Evolutionary conservation across 2,329 filamentous ascomycete genomes (phyloP), one percentile per base, ranked within the genome.

Genomic region (Ceratocystis ficicola): DNA sequence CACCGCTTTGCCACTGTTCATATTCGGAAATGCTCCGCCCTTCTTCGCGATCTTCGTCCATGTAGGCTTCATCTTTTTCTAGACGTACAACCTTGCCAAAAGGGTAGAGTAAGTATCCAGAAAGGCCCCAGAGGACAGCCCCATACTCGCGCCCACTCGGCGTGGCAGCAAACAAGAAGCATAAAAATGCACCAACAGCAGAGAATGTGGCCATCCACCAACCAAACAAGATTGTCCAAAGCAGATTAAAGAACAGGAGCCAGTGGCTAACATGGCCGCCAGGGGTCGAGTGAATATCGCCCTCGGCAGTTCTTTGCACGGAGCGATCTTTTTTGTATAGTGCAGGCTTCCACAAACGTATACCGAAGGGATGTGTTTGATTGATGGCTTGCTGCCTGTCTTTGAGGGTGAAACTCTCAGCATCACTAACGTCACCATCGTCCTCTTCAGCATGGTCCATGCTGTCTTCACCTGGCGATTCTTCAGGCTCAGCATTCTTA

Each of bases 381-480:
- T 99, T 99, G 80, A 99, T 99, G 70, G 94, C 94, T 74, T 96
- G 86, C 76, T 99, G 94, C 66, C 94, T 86, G 75, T 99, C 94
- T 75, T 95, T 96, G 71, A 99, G 82, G 0, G 94, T 99, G 74
- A 99, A 99, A 77, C 93, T 97, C 77, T 96, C 94, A 1, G 94
- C 89, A 71, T 97, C 94, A 74, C 93, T 96, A 63, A 92, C 72
- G 67, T 88, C 85, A 67, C 78, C 85, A 41, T 89, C 86, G 22
- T 88, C 88, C 55, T 32, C 55, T 8, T 87, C 85, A 52, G 82
- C 83, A 60, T 83, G 82, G 10, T 81, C 81, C 74, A 69, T 68
- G 67, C 73, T 68, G 72, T 72, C 52, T 71, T 81, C 78, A 48
- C 79, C 78, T 44, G 73, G 71, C 8, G 48, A 63, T 41, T 63